Conservation (phyloP, 331 rosid species). For the Rosa hybrid region DNA sequence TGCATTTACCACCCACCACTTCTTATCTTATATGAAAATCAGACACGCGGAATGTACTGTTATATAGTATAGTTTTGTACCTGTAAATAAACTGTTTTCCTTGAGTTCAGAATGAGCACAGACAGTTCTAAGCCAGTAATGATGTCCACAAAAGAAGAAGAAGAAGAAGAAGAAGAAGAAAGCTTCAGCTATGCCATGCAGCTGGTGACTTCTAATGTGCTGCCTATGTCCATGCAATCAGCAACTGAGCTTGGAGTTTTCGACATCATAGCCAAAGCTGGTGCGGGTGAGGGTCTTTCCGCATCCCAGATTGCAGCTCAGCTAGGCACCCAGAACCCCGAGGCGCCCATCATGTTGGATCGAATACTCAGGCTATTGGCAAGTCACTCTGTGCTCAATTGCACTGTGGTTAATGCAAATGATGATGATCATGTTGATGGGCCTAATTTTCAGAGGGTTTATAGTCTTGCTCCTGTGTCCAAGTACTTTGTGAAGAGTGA, state of each 20-base stretch:
- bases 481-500: conserved; percentile 25
- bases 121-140: not conserved
- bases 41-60: not conserved
- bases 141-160: not conserved
- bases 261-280: conserved; percentile 40
- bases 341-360: conserved; percentile 40
- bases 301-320: conserved; percentile 33
- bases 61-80: too few relatives aligned
- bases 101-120: not conserved
- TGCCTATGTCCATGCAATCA: conserved; percentile 37
- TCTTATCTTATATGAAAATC: not conserved
- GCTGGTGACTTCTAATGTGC: conserved; percentile 8
- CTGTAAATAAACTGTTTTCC: not conserved
- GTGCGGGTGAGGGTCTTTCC: conserved; percentile 28
- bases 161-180: conserved; percentile 27
- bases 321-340: conserved; percentile 20
- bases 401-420: conserved; percentile 15
- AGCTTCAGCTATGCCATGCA: conserved; percentile 35
- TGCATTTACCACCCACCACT: not conserved
- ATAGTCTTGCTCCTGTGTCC: conserved; percentile 34
- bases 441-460: conserved; percentile 23
- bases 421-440: not conserved
- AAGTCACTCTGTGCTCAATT: conserved; percentile 29
- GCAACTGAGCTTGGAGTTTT: conserved; percentile 49
- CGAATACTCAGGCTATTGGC: conserved; percentile 36